Conservation (phyloP, 2,329 filamentous ascomycete genomes). For the Plenodomus lindquistii region DNA sequence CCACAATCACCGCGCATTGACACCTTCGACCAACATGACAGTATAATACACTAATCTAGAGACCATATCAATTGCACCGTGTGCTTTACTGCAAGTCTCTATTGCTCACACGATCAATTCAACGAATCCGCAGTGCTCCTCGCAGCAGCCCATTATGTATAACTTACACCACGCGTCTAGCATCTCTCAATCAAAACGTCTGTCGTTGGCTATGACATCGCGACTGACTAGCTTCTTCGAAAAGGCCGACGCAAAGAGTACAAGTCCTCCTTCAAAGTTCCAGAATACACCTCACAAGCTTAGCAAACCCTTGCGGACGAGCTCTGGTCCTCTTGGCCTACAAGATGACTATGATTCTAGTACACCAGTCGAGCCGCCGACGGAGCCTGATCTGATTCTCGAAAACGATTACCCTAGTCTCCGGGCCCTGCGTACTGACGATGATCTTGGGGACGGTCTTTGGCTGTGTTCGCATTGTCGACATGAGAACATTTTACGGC, state of each 20-base stretch:
- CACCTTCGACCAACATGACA: neutral
- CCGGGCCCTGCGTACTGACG: constrained; percentile 13
- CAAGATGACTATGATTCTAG: constrained; percentile 9
- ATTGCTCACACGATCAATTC: neutral
- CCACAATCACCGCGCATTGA: too few relatives aligned
- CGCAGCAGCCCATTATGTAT: constrained; percentile 1
- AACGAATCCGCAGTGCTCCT: neutral
- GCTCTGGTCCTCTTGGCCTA: neutral
- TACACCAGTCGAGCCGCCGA: constrained; percentile 10
- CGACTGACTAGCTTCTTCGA: constrained; percentile 9
- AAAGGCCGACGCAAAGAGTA: constrained; percentile 3
- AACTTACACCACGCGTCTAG: neutral
- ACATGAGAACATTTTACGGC: constrained; percentile 17
- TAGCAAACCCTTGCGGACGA: neutral
- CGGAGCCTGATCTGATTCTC: constrained; percentile 10
- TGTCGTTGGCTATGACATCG: constrained; percentile 6
- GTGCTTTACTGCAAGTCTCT: too few relatives aligned
- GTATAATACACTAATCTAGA: neutral
- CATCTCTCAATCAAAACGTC: constrained; percentile 4
- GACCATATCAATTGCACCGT: too few relatives aligned
- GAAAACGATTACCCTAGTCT: constrained; percentile 15
- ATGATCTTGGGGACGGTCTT: constrained; percentile 17
- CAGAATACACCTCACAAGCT: neutral
- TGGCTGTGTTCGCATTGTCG: constrained; percentile 20
- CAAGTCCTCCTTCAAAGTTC: neutral